Conservation (phyloP, 352 stramenopile genomes). For the Elongisporangium undulatum region DNA sequence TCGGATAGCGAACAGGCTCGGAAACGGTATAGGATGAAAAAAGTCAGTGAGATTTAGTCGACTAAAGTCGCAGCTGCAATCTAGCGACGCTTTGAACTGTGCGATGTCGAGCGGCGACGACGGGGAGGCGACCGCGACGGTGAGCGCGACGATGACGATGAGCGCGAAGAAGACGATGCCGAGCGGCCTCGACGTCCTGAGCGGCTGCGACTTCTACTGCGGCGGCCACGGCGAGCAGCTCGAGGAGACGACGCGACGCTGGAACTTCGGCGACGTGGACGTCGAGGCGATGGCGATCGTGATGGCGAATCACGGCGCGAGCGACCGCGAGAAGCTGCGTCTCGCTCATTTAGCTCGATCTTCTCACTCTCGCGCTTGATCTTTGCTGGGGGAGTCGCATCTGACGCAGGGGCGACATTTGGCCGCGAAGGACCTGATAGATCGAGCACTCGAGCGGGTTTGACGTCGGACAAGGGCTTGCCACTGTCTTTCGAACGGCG, state of each 20-base stretch:
- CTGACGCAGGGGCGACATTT: neutral
- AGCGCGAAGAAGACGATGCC: conserved; percentile 6
- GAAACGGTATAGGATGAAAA: too few species aligned
- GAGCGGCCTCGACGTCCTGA: conserved; percentile 15
- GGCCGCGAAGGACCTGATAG: conserved; percentile 7
- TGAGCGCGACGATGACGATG: conserved; percentile 1
- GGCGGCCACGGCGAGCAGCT: conserved; percentile 14
- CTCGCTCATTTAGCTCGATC: too few species aligned
- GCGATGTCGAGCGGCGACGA: too few species aligned
- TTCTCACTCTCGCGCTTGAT: conserved; percentile 2
- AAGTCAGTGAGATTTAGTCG: too few species aligned
- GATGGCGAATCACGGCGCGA: neutral
- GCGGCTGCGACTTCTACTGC: conserved; percentile 22
- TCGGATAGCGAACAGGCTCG: too few species aligned
- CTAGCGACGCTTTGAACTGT: too few species aligned
- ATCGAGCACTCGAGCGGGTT: conserved; percentile 3
- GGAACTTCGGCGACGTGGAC: conserved; percentile 11
- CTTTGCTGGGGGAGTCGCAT: conserved; percentile 2
- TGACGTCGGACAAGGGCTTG: too few species aligned
- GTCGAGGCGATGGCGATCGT: conserved; percentile 7
- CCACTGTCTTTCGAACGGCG: too few species aligned
- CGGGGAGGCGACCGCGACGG: conserved; percentile 11
- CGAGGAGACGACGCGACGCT: conserved; percentile 16
- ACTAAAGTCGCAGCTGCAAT: too few species aligned
- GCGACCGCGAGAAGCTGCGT: too few species aligned